Evolutionary conservation across 176 grass and related monocot species (phyloP).

Genomic region (Bolboschoenus planiculmis): DNA sequence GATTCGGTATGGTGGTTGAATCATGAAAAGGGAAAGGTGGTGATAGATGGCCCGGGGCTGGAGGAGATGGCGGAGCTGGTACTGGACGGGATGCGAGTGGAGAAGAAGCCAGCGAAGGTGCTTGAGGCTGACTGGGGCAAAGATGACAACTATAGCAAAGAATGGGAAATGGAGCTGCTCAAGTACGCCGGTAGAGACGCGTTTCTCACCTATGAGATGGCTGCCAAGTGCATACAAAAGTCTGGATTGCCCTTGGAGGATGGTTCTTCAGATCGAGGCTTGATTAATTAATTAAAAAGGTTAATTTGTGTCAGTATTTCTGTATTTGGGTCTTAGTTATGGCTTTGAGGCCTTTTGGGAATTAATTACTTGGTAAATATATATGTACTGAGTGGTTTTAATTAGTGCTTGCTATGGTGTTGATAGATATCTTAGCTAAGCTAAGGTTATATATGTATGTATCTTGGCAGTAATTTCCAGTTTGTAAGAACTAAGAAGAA

Average conservation of each 20-base stretch:
- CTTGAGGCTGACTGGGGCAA: neutral
- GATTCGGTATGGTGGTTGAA: neutral
- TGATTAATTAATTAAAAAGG: too few relatives aligned
- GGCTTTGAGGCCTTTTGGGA: too few relatives aligned
- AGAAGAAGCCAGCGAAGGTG: slow-evolving; percentile 15
- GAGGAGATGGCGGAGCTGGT: slow-evolving; percentile 12
- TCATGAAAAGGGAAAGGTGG: neutral
- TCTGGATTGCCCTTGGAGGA: neutral
- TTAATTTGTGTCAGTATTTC: too few relatives aligned
- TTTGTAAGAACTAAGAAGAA: too few relatives aligned
- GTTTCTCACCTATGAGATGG: neutral
- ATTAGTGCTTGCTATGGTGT: too few relatives aligned
- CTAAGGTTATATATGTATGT: too few relatives aligned
- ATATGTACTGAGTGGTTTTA: too few relatives aligned
- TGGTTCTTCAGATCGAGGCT: neutral
- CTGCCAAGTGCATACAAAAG: slow-evolving; percentile 1
- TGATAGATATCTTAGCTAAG: too few relatives aligned
- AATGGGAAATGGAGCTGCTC: neutral
- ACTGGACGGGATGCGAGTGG: slow-evolving; percentile 10
- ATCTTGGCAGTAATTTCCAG: too few relatives aligned
- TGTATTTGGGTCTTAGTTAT: too few relatives aligned
- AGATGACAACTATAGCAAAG: neutral
- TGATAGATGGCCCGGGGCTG: neutral
- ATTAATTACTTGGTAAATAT: too few relatives aligned
- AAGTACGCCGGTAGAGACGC: neutral